Evolutionary conservation across 345 rosid genomes (phyloP), one percentile per base, ranked within the genome.

Genomic region (Sonneratia caseolaris): DNA sequence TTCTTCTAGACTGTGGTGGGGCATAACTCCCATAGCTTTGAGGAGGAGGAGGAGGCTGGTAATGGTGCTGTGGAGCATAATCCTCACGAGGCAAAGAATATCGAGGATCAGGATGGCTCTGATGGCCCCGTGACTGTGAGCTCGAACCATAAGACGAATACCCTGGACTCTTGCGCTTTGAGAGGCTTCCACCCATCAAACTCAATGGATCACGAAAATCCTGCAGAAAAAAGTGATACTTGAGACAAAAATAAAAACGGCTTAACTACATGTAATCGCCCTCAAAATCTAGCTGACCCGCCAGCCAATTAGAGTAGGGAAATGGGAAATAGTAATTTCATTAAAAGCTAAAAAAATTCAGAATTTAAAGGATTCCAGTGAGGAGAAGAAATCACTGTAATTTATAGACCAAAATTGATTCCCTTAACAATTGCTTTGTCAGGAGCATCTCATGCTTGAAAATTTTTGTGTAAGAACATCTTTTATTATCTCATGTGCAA

Each of bases 111-210:
- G 82, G 81, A 79, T 85, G 82, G 73, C 75, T 64, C 38, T 76
- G 72, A 72, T 70, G 66, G 74, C 42, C 76, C 91, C 84, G 74
- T 21, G 89, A 65, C 59, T 74, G 67, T 59, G 89, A 81, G 79
- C 74, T 73, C 62, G 93, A 73, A 18, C 70, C 68, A 16, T 80
- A 75, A 48, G 80, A 80, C 72, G 81, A 66, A 15, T 72, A 76
- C 15, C 51, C 73, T 3, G 79, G 37, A 64, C 76, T 64, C 37
- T 71, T 43, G 15, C 85, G 82, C 83, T 80, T 86, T 37, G 91
- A 84, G 72, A 71, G 24, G 72, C 49, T 69, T 64, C 89, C 89
- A 71, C 94, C 94, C 94, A 89, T 89, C 79, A 76, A 72, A 61
- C 66, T 74, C 61, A 19, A 59, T 37, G 24, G 59, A 59, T n/a